A percentile compares a stretch with the other conserved stretches of the same genome.
phyloP scores from a whole-genome alignment of 129 eudicot species.

The Sambucus nigra region DNA sequence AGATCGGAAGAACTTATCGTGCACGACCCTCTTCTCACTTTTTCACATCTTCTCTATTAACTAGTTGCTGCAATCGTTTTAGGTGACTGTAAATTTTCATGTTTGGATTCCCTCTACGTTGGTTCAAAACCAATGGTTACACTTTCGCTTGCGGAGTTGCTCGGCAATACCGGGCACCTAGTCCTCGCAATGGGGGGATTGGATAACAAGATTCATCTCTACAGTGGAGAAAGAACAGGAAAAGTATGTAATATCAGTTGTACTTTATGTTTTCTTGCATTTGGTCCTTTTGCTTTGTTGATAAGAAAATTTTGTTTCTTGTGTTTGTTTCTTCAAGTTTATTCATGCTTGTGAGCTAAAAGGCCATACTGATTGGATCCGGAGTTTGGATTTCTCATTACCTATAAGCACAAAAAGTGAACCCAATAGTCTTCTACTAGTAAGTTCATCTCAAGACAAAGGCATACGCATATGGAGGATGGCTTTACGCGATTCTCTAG shows the following conservation, averaged over 20 bases:
- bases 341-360: conserved; percentile 80
- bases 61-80: conserved; percentile 11
- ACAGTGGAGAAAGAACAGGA: conserved; percentile 63
- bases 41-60: not conserved
- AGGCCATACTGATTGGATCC: conserved; percentile 97
- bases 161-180: conserved; percentile 51
- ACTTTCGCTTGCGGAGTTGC: conserved; percentile 70
- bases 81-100: conserved; percentile 70
- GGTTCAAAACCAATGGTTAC: conserved; percentile 93
- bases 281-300: not conserved
- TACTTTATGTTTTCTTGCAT: not conserved
- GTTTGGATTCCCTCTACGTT: conserved; percentile 50
- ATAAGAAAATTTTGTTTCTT: not conserved
- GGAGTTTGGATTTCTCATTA: conserved; percentile 87
- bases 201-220: conserved; percentile 90
- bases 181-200: conserved; percentile 86
- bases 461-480: conserved; percentile 95
- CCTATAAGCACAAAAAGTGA: conserved; percentile 50
- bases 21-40: too few species aligned
- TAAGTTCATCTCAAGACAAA: conserved; percentile 93
- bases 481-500: conserved; percentile 32
- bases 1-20: too few species aligned
- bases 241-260: conserved; percentile 37
- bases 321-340: conserved; percentile 42
- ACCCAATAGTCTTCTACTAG: conserved; percentile 50